A percentile compares a stretch with the other conserved stretches of the same genome.
phyloP scores from a whole-genome alignment of 345 rosid genomes.

The Bruguiera sexangula region DNA sequence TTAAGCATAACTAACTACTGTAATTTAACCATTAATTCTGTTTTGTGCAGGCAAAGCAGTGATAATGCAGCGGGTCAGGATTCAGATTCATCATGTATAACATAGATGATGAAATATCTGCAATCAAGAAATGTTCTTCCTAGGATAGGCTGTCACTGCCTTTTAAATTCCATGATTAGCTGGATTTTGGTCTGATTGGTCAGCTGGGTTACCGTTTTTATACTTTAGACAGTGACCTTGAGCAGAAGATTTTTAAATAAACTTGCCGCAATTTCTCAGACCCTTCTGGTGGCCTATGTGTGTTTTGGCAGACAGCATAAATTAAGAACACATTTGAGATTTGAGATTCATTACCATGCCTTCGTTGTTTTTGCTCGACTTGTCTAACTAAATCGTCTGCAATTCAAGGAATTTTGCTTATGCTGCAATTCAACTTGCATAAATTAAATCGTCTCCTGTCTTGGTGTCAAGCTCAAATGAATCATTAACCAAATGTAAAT shows the following conservation, averaged over 20 bases:
- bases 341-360: no score
- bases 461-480: no score
- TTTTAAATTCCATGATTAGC: not conserved
- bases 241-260: not conserved
- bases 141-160: not conserved
- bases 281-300: no score
- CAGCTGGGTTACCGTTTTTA: not conserved
- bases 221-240: not conserved
- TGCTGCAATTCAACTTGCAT: no score
- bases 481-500: no score
- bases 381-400: no score
- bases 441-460: no score
- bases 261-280: not conserved
- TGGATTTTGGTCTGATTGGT: not conserved
- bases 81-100: not conserved
- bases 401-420: no score
- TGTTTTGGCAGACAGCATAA: not conserved
- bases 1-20: not conserved
- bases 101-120: not conserved
- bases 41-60: conserved; percentile 11
- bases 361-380: no score
- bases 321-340: not conserved
- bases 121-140: not conserved
- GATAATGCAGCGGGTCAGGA: not conserved
- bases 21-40: not conserved